Base-by-base conservation (phyloP, 148 eudicot species). In the Vaccinium darrowii region DNA sequence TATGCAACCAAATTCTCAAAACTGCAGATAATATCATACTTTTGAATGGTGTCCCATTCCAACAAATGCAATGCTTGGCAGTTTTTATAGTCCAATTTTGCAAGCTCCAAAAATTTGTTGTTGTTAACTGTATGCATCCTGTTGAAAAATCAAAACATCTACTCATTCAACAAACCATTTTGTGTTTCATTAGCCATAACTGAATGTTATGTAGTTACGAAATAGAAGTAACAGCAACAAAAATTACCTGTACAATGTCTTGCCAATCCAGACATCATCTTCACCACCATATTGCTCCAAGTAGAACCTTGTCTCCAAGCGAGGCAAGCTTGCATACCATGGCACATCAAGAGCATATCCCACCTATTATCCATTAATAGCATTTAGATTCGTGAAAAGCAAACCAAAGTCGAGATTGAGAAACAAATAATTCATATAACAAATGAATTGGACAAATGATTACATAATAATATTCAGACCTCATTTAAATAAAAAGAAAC, bases 241-340 rank as follows among this genome's bases (percentile, higher is more conserved):
- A 25, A 14, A 21, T 1, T 85, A 92, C 98, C 98, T 95, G 84
- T 95, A 95, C 56, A 95, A 90, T 39, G 96, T 92, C 82, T 95
- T 95, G 25, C 95, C 98, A 4, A 94, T 95, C 98, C 98, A 95
- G 21, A 90, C 91, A 84, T 95, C 98, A 52, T 91, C 87, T 76
- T 90, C 92, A 30, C 98, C 98, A 10, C 98, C 98, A 79, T 94
- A 95, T 69, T 95, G 98, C 53, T 94, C 96, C 27, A 95, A 86
- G 84, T 88, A 95, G 81, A 92, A 90, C 80, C 98, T 87, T 5
- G 98, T 84, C 86, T 93, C 98, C 14, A 95, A 56, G 1, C 98
- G 92, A 63, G 98, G 94, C 75, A 95, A 85, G 82, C 89, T 94
- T 10, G 94, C 98, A 14, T 94, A 92, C 94, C 95, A 94, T 84